Percentiles rank a stretch among this genome's conserved stretches.
Conservation (phyloP, 352 stramenopile genomes). For the Globisporangium iwayamae region DNA sequence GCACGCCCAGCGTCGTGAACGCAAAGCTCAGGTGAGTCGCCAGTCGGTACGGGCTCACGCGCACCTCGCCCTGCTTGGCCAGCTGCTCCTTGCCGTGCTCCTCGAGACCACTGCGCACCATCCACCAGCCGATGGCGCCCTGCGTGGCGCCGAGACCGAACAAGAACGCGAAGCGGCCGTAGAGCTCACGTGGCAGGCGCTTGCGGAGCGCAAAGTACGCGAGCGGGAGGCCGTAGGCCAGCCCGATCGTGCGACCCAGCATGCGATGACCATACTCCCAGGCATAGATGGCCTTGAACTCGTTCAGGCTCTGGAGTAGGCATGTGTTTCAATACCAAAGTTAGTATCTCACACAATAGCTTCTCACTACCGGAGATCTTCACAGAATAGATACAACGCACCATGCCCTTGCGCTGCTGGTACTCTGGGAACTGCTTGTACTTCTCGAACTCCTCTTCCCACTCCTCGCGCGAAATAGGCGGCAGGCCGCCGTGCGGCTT, state of each 20-base stretch:
- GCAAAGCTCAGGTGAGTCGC: slow-evolving; percentile 96
- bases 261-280: slow-evolving; percentile 97
- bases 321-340: slow-evolving; percentile 5
- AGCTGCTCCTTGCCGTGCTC: slow-evolving; percentile 86
- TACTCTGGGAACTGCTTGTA: slow-evolving; percentile 99
- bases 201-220: slow-evolving; percentile 92
- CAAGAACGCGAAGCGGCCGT: slow-evolving; percentile 60
- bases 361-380: not conserved
- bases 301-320: slow-evolving; percentile 87
- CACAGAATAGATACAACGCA: slow-evolving; percentile 23
- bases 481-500: slow-evolving; percentile 93
- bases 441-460: slow-evolving; percentile 95
- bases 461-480: slow-evolving; percentile 91
- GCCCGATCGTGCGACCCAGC: slow-evolving; percentile 93
- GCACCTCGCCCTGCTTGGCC: slow-evolving; percentile 91
- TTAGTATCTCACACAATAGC: not conserved
- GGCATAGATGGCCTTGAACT: slow-evolving; percentile 99
- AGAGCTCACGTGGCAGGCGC: slow-evolving; percentile 64
- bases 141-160: slow-evolving; percentile 67
- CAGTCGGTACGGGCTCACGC: slow-evolving; percentile 96
- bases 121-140: slow-evolving; percentile 97
- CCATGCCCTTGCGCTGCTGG: slow-evolving; percentile 92
- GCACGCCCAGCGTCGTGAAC: slow-evolving; percentile 94
- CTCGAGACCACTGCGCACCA: slow-evolving; percentile 98
- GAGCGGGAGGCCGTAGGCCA: slow-evolving; percentile 92